A percentile compares a stretch with the other conserved stretches of the same genome.
Evolutionary conservation across 2,329 filamentous ascomycete genomes (phyloP).

Genomic region (Stemphylium lycopersici): DNA sequence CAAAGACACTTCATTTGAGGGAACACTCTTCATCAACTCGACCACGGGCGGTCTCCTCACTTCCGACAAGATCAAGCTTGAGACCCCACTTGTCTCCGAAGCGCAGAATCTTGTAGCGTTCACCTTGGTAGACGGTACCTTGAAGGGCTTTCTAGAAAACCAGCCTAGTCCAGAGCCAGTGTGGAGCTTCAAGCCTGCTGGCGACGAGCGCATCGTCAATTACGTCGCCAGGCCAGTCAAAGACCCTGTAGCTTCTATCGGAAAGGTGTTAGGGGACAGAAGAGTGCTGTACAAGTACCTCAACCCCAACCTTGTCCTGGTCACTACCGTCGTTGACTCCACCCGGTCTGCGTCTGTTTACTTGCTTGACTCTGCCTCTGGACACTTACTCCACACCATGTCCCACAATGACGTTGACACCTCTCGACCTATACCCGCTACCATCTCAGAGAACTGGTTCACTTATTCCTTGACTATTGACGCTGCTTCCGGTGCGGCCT

Average conservation of each 20-base stretch:
- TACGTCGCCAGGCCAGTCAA: conserved; percentile 73
- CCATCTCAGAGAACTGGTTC: conserved; percentile 94
- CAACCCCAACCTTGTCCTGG: conserved; percentile 81
- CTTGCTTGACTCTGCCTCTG: conserved; percentile 84
- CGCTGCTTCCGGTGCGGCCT: conserved; percentile 55
- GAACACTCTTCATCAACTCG: conserved; percentile 40
- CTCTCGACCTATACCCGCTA: conserved; percentile 73
- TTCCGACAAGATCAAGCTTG: conserved; percentile 21
- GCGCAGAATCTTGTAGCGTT: conserved; percentile 41
- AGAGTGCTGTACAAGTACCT: conserved; percentile 98
- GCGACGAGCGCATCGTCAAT: conserved; percentile 70
- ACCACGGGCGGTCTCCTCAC: conserved; percentile 39
- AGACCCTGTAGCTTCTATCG: conserved; percentile 92
- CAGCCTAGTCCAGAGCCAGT: conserved; percentile 33
- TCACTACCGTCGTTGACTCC: conserved; percentile 70
- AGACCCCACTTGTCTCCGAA: conserved; percentile 17
- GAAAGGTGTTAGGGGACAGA: conserved; percentile 87
- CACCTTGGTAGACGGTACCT: conserved; percentile 38
- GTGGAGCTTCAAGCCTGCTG: conserved; percentile 76
- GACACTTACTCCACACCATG: conserved; percentile 74
- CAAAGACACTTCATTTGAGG: conserved; percentile 29
- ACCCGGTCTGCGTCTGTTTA: conserved; percentile 71
- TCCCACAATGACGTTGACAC: conserved; percentile 76
- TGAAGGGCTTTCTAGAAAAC: conserved; percentile 40
- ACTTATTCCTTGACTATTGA: conserved; percentile 75